Evolutionary conservation across 352 stramenopile genomes (phyloP), one percentile per base, ranked within the genome.

Genomic region (Globisporangium megalacanthum): DNA sequence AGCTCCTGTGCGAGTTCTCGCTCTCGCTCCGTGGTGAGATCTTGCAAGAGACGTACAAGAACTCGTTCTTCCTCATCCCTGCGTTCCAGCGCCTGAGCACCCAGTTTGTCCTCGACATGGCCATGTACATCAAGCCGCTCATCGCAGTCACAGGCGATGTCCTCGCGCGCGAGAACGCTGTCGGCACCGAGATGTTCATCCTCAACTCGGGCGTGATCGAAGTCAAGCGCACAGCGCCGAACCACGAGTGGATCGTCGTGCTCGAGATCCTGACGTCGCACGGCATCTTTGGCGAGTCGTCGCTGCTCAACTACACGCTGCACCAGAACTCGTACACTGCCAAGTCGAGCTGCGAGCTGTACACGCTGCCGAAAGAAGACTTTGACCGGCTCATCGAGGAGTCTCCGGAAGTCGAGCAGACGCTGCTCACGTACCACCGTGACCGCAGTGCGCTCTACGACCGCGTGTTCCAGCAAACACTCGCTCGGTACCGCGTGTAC

Each of bases 171-270:
- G 78, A 92, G 56, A 64, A 68, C 25, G 83, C 68, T 4, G 74
- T 92, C 4, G 83, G 83, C 17, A 89, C 76, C 0, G 83, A 92
- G 54, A 91, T 92, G 79, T 92, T 87, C 44, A 91, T 92, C 33
- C 62, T 92, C 4, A 91, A 89, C 54, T 77, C 79, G 10, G 83
- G 83, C 0, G 66, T 92, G 35, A 75, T 92, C 37, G 83, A 89
- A 60, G 73, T 89, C 17, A 68, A 82, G 37, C 82, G 82, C 17
- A 85, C 73, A 2, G 65, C 77, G 7, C 58, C 69, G 6, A 72
- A 86, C 29, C 60, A 73, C 6, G 67, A 81, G 36, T 90, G 76
- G 77, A 74, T 86, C 44, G 75, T 92, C 15, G 79, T 92, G 20
- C 67, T 91, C 11, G 83, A 92, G 69, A 70, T 92, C 3, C 54